Percentiles rank a stretch among this genome's conserved stretches.
Conservation (phyloP, 129 eudicot genomes). For the Pseudognaphalium luteoalbum region DNA sequence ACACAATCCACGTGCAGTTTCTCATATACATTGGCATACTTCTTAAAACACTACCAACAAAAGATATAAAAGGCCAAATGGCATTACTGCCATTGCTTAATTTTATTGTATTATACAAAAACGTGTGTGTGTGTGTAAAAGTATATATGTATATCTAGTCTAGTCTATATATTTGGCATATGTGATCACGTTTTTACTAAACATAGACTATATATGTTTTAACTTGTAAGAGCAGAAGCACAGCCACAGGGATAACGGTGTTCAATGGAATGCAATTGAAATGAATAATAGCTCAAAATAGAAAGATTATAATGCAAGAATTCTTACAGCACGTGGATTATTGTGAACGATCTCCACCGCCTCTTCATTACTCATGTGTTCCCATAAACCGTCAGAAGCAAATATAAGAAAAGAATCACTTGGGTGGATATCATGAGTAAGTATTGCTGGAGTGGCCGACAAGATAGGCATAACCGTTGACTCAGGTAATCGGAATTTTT, state of each 20-base stretch:
- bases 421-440: constrained; percentile 62
- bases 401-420: constrained; percentile 66
- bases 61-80: not conserved
- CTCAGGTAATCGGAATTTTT: constrained; percentile 59
- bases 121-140: not conserved
- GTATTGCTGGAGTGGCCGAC: constrained; percentile 62
- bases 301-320: not conserved
- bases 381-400: constrained; percentile 88
- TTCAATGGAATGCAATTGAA: not conserved
- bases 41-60: not conserved
- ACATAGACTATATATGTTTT: constrained; percentile 6
- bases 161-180: not conserved
- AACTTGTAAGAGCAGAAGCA: not conserved
- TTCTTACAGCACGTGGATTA: constrained; percentile 60
- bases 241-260: not conserved
- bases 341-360: constrained; percentile 73
- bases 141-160: not conserved
- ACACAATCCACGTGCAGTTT: constrained; percentile 1
- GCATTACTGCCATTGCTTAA: constrained; percentile 15
- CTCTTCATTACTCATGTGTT: constrained; percentile 67
- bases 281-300: not conserved
- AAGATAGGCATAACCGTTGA: constrained; percentile 59
- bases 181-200: not conserved
- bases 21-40: not conserved
- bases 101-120: constrained; percentile 8